These are phyloP conservation scores for Aureobasidium sp. DNA, from an alignment of 2,329 filamentous ascomycete species.

Conservation along the genomic window DNA sequence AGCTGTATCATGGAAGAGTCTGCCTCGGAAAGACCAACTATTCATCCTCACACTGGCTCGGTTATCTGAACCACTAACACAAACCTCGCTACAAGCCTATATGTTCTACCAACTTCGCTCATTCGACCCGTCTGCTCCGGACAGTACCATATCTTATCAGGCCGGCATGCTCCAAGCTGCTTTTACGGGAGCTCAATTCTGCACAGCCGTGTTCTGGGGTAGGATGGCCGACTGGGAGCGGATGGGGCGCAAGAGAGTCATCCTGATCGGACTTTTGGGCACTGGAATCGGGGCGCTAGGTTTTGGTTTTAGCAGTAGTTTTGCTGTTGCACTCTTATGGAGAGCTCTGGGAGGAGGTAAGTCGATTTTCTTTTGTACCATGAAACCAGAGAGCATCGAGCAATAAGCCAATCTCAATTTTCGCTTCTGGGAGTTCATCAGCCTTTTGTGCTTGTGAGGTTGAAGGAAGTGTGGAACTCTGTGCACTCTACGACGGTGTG, in stretches of 20 bases:
- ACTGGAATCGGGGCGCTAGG: slow-evolving; percentile 59
- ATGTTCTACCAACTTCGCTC: slow-evolving; percentile 86
- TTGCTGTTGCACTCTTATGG: slow-evolving; percentile 57
- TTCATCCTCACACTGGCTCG: slow-evolving; percentile 70
- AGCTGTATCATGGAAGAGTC: slow-evolving; percentile 60
- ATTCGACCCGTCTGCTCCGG: slow-evolving; percentile 50
- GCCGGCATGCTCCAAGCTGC: slow-evolving; percentile 70
- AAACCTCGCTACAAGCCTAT: slow-evolving; percentile 71
- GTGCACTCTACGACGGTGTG: neutral
- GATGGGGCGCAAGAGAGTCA: slow-evolving; percentile 65
- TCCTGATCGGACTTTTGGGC: slow-evolving; percentile 69
- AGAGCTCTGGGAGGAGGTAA: slow-evolving; percentile 55
- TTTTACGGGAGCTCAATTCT: slow-evolving; percentile 75
- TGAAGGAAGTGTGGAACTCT: neutral
- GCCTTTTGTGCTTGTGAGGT: neutral
- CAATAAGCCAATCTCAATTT: neutral
- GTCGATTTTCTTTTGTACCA: neutral
- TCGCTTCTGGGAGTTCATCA: neutral
- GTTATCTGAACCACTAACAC: slow-evolving; percentile 73
- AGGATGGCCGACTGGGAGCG: slow-evolving; percentile 56
- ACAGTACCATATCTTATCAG: slow-evolving; percentile 64
- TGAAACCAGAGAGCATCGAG: neutral
- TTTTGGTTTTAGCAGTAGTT: slow-evolving; percentile 62
- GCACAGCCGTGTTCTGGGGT: slow-evolving; percentile 79
- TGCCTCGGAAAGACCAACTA: slow-evolving; percentile 72